Percentiles rank a stretch among this genome's conserved stretches.
Evolutionary conservation across 306 rosid genomes (phyloP).

Genomic region (Malus asiatica): DNA sequence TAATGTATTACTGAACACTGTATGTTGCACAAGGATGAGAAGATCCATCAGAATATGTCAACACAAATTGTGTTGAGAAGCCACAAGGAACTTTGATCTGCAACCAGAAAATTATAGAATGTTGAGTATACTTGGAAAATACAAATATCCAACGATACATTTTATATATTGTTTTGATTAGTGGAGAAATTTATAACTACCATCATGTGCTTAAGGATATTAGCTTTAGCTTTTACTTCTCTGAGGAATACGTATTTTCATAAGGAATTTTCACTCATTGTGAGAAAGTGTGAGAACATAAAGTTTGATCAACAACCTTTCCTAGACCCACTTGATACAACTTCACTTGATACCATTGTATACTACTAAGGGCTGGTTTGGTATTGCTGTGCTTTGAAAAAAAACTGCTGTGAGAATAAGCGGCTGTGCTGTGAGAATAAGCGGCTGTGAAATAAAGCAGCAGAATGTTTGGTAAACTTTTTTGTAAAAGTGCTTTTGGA

Average conservation of each 20-base stretch:
- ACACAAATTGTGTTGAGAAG: conserved; percentile 65
- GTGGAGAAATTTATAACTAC: not conserved
- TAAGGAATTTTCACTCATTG: not conserved
- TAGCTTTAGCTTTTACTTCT: not conserved
- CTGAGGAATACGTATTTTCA: not conserved
- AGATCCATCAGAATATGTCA: conserved; percentile 71
- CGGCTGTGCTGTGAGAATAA: no score
- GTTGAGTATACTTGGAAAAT: not conserved
- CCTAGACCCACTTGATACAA: not conserved
- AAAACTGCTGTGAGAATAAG: no score
- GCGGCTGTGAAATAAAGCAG: no score
- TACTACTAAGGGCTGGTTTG: no score
- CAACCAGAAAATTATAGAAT: conserved; percentile 2
- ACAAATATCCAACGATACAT: not conserved
- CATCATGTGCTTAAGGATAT: not conserved
- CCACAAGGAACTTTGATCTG: conserved; percentile 95
- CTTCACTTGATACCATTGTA: not conserved
- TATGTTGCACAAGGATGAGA: conserved; percentile 60
- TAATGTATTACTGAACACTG: conserved; percentile 53
- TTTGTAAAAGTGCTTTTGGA: no score
- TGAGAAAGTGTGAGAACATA: not conserved
- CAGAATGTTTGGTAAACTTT: no score
- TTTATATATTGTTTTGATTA: not conserved
- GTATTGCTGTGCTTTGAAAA: no score
- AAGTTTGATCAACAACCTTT: not conserved